Evolutionary conservation across 2,329 filamentous ascomycete genomes (phyloP).

Genomic region (Alternaria novae-zelandiae): DNA sequence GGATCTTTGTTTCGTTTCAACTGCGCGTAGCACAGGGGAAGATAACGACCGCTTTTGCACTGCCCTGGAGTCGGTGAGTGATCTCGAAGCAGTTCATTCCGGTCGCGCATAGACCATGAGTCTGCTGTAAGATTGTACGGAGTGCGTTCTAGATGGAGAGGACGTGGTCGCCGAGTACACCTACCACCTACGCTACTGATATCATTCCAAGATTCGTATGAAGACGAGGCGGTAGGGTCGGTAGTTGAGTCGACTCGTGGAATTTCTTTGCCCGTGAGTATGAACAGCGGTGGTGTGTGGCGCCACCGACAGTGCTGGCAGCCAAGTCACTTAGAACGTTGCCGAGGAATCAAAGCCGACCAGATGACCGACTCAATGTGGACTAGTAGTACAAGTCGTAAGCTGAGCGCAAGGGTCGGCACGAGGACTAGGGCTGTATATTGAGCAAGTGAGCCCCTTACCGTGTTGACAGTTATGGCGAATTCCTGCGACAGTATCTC

Average conservation of each 20-base stretch:
- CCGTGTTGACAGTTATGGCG: neutral
- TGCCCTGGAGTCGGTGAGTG: neutral
- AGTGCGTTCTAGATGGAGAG: neutral
- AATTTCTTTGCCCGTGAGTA: constrained; percentile 6
- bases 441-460: neutral
- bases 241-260: constrained; percentile 4
- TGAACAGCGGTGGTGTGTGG: neutral
- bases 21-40: neutral
- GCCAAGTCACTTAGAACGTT: constrained; percentile 1
- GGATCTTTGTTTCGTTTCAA: neutral
- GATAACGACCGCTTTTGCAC: neutral
- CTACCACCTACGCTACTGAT: neutral
- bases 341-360: neutral
- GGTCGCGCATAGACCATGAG: neutral
- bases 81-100: neutral
- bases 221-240: neutral
- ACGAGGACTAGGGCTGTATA: neutral
- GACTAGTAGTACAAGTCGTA: neutral
- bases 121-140: neutral
- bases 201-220: neutral
- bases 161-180: neutral
- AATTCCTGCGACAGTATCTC: neutral
- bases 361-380: neutral
- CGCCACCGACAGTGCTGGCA: neutral
- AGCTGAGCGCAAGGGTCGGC: neutral